Base-by-base conservation (phyloP, 305 asterid genomes). In the Rubia tinctorum region DNA sequence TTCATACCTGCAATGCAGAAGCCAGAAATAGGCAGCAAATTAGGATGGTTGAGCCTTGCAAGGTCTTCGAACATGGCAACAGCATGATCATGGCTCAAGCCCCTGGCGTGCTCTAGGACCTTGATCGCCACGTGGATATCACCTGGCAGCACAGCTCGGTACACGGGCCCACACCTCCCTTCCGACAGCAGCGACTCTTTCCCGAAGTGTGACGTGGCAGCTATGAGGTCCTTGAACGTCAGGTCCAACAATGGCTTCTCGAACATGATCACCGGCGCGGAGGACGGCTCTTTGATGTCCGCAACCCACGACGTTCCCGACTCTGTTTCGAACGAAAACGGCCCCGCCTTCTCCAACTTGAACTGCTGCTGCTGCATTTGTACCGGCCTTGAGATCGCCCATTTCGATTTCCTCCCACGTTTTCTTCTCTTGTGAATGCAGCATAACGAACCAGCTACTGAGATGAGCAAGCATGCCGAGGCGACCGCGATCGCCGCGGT, bases 221-320 rank as follows among this genome's bases (percentile, higher is more conserved):
- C 92, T 14, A 94, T 87, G 69, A 94, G 80, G 80, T 94, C 98
- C 85, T 91, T 90, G 93, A 94, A 94, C 3, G 97, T 88, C 66
- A 94, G 90, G 69, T 86, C 90, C 92, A 91, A 64, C 90, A 94
- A 82, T 73, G 98, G 98, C 90, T 94, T 94, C 87, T 91, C 97
- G 65, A 94, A 94, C 96, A 94, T 90, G 8, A 94, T 81, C 6
- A 94, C 97, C 1, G 91, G 82, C n/a, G 97, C 97, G 27, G 97
- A 87, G 2, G 90, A 83, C 22, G 98, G 91, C 81, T 94, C 98
- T 45, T 86, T 90, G 12, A 93, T 87, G 71, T 93, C 98, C 4
- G 91, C 98, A 0, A 93, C 78, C 98, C 98, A 93, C 22, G 93
- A 90, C 22, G 91, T 85, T n/a, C 97, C 97, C 69, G 97, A 91